Conservation (phyloP, 257 asterid genomes). For the Penstemon eatonii region DNA sequence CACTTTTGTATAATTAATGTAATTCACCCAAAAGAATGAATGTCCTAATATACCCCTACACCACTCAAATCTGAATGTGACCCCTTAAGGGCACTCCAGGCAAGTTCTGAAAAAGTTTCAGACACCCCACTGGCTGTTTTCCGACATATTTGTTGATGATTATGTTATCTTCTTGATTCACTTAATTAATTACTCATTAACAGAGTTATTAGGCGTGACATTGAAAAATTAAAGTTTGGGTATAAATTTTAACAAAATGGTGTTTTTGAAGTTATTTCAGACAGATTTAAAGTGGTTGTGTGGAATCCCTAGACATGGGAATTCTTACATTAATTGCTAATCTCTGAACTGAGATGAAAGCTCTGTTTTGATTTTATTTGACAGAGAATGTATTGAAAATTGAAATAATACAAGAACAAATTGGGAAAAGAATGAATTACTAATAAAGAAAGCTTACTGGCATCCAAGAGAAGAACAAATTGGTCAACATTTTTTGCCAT, state of each 20-base stretch:
- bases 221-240: slow-evolving; percentile 38
- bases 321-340: slow-evolving; percentile 43
- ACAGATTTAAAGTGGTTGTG: slow-evolving; percentile 38
- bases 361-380: slow-evolving; percentile 48
- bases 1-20: slow-evolving; percentile 40
- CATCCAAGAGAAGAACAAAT: slow-evolving; percentile 79
- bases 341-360: slow-evolving; percentile 42
- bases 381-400: slow-evolving; percentile 29
- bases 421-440: not conserved
- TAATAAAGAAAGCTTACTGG: slow-evolving; percentile 56
- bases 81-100: slow-evolving; percentile 66
- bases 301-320: slow-evolving; percentile 56
- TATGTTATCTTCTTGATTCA: slow-evolving; percentile 31
- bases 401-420: not conserved
- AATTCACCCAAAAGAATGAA: slow-evolving; percentile 22
- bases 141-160: slow-evolving; percentile 39
- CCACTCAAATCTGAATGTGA: slow-evolving; percentile 39
- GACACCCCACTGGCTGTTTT: slow-evolving; percentile 28
- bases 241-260: slow-evolving; percentile 40
- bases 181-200: slow-evolving; percentile 36
- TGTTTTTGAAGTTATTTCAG: slow-evolving; percentile 40
- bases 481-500: slow-evolving; percentile 79
- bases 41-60: slow-evolving; percentile 46
- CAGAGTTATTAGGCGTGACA: slow-evolving; percentile 66
- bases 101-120: slow-evolving; percentile 44